Evolutionary conservation across 257 asterid genomes (phyloP), one percentile per base, ranked within the genome.

Genomic region (Petrea volubilis): DNA sequence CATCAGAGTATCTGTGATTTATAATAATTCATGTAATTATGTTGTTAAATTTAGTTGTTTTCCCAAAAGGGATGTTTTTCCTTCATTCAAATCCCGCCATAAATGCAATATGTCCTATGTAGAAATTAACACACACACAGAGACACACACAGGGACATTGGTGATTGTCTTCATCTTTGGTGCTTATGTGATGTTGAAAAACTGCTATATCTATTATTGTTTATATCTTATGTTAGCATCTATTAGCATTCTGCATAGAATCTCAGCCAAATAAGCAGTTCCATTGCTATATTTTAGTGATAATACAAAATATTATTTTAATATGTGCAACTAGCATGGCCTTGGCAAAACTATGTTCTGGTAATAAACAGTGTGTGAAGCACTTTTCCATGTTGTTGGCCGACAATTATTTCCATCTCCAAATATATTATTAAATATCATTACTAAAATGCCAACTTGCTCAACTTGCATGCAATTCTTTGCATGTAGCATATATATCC

Each of bases 251-350:
- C 27, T 61, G 72, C 47, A 49, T 15, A 20, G 28, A 60, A 33
- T 47, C 15, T 34, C 23, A 57, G 74, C 41, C 66, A 17, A 14
- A 67, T 28, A 46, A 43, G 69, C 50, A 27, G 40, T 47, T 23
- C 33, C 21, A 36, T 47, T 68, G 27, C 38, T 29, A 52, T 68
- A 69, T 70, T 70, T 60, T 56, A 70, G 4, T 73, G 60, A 43
- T 49, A 24, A 46, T 61, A 29, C n/a, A 55, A 23, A 68, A 69
- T n/a, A 47, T 28, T 52, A 57, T 60, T 57, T 62, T 78, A 70
- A 82, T 74, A 69, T 77, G 79, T 44, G 65, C 84, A 67, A 62
- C 83, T 80, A 82, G 72, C 81, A 63, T 61, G 61, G 27, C 40
- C 65, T 72, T 49, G 66, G 73, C 20, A 63, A n/a, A 70, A 63